phyloP scores from a whole-genome alignment of 768 basidiomycete species.

The Lactarius hatsudake region DNA sequence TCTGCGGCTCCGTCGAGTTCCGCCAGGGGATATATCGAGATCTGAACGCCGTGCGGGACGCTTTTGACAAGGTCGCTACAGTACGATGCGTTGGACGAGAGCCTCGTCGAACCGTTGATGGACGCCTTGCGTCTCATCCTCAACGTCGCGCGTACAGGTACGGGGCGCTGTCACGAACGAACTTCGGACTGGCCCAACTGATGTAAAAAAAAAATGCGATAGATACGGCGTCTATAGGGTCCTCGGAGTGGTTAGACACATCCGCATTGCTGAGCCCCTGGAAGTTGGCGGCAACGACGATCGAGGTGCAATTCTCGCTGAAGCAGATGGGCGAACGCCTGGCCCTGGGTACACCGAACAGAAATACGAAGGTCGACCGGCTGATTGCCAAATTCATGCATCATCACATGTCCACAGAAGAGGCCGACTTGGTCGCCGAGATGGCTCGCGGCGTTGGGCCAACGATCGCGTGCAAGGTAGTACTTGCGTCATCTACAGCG shows the following conservation, averaged over 20 bases:
- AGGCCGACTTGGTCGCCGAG: constrained; percentile 82
- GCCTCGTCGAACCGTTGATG: constrained; percentile 59
- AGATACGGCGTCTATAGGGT: constrained; percentile 42
- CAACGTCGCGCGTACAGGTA: constrained; percentile 60
- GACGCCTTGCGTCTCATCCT: constrained; percentile 66
- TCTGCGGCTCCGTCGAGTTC: constrained; percentile 67
- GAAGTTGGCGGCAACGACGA: constrained; percentile 78
- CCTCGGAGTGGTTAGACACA: constrained; percentile 58
- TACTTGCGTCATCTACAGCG: background rate
- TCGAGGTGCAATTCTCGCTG: constrained; percentile 73
- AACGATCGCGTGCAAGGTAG: constrained; percentile 66
- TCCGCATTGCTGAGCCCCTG: constrained; percentile 74
- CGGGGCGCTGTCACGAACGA: constrained; percentile 9
- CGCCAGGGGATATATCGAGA: constrained; percentile 75
- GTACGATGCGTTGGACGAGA: constrained; percentile 46
- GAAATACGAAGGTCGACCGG: constrained; percentile 62
- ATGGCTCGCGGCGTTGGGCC: constrained; percentile 70
- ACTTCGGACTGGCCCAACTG: background rate
- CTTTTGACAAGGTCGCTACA: constrained; percentile 63
- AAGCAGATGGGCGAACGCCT: constrained; percentile 71
- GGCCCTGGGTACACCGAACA: constrained; percentile 53
- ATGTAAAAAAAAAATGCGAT: background rate
- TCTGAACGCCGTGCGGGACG: constrained; percentile 63
- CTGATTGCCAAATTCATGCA: constrained; percentile 66
- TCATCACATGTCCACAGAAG: constrained; percentile 71